Evolutionary conservation across 2,329 filamentous ascomycete species (phyloP), one percentile per base, ranked within the genome.

Genomic region (Epichloe glyceriae): DNA sequence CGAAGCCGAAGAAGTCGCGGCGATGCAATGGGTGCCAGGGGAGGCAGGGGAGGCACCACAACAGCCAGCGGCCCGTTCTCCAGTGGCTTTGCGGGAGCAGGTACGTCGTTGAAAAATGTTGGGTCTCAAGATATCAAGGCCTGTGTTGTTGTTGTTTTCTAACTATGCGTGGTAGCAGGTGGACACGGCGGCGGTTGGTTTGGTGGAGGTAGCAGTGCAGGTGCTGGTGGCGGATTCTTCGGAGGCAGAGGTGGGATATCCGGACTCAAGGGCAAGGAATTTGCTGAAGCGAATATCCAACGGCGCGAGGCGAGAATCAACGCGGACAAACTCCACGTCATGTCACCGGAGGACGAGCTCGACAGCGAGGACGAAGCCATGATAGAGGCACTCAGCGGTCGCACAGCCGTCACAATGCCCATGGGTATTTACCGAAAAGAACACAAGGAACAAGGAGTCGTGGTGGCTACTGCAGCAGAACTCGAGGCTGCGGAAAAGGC

Each of bases 391-490:
- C 62, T 69, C 7, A 61, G 60, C 52, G 56, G 58, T 30, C 61
- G 57, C 19, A 46, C 60, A 46, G 59, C 57, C 53, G 66, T 58
- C 47, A 60, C 71, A 19, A 67, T 79, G 56, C 78, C 78, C 15
- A 75, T 80, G 67, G 76, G 76, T 46, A 78, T 81, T 55, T 70
- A 72, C 55, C 71, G 78, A 53, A 68, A 69, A 53, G 73, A 78
- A 55, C 74, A 78, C 57, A 73, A 77, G 60, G 73, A 79, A 15
- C 67, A 72, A 22, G 73, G 71, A n/a, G 63, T 77, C 33, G 68
- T 74, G 49, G 73, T 80, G 46, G 73, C 76, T 11, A 79, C 75
- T 0, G 73, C 74, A n/a, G 76, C 75, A 38, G 77, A 81, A 56
- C 67, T 80, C 12, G 74, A 79, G 55, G 76, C 75, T 0, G 72